These are phyloP conservation scores for Phytophthora pisi DNA, from an alignment of 352 stramenopile species.

Conservation along the genomic window DNA sequence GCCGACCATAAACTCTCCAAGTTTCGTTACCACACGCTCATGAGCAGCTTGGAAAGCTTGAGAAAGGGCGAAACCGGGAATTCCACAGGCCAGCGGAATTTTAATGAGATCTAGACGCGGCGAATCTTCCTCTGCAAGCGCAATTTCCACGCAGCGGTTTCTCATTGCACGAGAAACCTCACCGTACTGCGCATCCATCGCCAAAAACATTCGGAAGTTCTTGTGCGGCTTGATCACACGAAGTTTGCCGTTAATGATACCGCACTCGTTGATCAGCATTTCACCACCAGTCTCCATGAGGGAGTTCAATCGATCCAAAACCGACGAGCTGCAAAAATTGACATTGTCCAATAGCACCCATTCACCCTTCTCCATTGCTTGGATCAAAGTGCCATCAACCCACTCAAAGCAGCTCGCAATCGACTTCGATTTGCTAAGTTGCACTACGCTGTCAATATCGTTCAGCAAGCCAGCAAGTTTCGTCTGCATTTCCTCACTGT, in stretches of 20 bases:
- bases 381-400: constrained; percentile 98
- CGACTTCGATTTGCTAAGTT: constrained; percentile 65
- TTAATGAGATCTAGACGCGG: constrained; percentile 71
- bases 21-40: constrained; percentile 44
- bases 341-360: constrained; percentile 99
- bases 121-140: constrained; percentile 53
- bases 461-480: constrained; percentile 24
- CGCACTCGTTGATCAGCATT: constrained; percentile 99
- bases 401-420: constrained; percentile 95
- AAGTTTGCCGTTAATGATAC: constrained; percentile 89
- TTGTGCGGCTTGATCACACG: constrained; percentile 96
- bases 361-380: constrained; percentile 98
- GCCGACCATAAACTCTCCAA: constrained; percentile 31
- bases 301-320: constrained; percentile 99
- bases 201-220: constrained; percentile 99
- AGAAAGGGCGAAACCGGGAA: constrained; percentile 72
- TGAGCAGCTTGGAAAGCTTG: constrained; percentile 69
- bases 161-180: constrained; percentile 99
- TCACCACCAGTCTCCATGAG: constrained; percentile 98
- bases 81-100: constrained; percentile 58
- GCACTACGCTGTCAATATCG: constrained; percentile 50
- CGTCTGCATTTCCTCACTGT: constrained; percentile 13
- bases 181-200: constrained; percentile 95
- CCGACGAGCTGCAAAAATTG: constrained; percentile 99
- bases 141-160: constrained; percentile 99